A percentile compares a stretch with the other conserved stretches of the same genome.
Evolutionary conservation across 768 basidiomycete species (phyloP).

Genomic region (Hortiboletus campestris): DNA sequence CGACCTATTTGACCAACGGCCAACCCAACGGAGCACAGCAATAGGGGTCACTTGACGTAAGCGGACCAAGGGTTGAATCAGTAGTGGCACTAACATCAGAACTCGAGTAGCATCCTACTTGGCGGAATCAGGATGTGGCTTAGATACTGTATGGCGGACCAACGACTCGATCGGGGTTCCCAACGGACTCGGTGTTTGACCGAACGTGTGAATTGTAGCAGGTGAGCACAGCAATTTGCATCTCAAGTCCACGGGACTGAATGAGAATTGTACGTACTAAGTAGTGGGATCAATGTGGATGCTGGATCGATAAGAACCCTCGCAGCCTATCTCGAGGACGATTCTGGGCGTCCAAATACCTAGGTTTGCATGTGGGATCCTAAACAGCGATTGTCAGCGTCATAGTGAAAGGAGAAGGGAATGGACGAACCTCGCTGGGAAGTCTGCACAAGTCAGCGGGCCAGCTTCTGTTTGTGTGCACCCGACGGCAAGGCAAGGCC

Average conservation of each 20-base stretch:
- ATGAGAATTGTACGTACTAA: constrained; percentile 5
- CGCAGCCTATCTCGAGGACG: constrained; percentile 1
- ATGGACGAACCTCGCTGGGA: neutral
- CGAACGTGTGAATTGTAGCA: constrained; percentile 13
- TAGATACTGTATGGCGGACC: neutral
- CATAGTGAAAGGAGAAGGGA: neutral
- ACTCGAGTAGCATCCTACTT: neutral
- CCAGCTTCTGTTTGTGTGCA: constrained; percentile 1
- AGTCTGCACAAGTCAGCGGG: neutral
- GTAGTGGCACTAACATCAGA: constrained; percentile 2
- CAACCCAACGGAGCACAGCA: constrained; percentile 19
- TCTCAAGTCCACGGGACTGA: constrained; percentile 13
- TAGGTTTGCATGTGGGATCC: neutral
- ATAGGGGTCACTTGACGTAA: constrained; percentile 1
- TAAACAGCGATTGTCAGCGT: neutral
- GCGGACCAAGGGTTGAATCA: neutral
- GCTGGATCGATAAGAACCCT: constrained; percentile 7
- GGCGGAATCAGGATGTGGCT: neutral
- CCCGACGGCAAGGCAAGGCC: constrained; percentile 23
- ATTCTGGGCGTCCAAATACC: neutral
- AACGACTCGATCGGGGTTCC: neutral
- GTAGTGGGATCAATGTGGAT: neutral
- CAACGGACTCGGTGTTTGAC: constrained; percentile 3
- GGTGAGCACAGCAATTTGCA: constrained; percentile 10
- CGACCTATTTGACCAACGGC: neutral